phyloP scores from a whole-genome alignment of 139 green algal species.

The Coccomyxa sp. region DNA sequence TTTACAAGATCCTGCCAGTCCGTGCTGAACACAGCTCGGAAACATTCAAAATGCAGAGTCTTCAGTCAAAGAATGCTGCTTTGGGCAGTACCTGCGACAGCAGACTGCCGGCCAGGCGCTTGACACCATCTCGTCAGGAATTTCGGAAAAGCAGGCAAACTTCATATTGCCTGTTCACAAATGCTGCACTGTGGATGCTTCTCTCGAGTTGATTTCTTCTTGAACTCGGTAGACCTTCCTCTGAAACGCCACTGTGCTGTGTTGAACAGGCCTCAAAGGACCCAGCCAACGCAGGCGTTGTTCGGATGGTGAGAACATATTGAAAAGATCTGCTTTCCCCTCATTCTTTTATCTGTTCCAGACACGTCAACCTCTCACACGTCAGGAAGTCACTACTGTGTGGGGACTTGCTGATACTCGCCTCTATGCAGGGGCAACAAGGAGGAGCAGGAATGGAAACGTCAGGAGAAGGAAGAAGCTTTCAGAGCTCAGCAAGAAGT shows the following conservation, averaged over 20 bases:
- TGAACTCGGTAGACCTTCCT: not conserved
- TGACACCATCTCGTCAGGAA: not conserved
- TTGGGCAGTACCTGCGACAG: too few relatives aligned
- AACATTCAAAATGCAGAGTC: too few relatives aligned
- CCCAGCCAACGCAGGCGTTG: conserved; percentile 1
- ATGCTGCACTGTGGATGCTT: not conserved
- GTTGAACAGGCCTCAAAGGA: not conserved
- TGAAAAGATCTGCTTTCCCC: not conserved
- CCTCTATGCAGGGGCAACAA: conserved; percentile 1
- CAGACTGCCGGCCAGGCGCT: not conserved
- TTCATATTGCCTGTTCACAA: not conserved
- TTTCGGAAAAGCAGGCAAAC: not conserved
- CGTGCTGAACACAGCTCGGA: too few relatives aligned
- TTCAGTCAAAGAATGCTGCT: too few relatives aligned
- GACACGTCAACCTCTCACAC: not conserved
- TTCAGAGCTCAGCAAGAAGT: conserved; percentile 38
- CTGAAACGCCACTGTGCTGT: not conserved
- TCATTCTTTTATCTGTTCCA: not conserved
- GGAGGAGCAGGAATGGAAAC: conserved; percentile 6
- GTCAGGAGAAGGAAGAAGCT: conserved; percentile 29
- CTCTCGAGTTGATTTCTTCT: too few relatives aligned
- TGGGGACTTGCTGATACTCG: not conserved
- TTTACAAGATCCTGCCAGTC: too few relatives aligned
- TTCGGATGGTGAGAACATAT: conserved; percentile 12
- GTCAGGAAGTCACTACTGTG: not conserved